Conservation (phyloP, 2,329 filamentous ascomycete genomes). For the Colletotrichum camelliae region DNA sequence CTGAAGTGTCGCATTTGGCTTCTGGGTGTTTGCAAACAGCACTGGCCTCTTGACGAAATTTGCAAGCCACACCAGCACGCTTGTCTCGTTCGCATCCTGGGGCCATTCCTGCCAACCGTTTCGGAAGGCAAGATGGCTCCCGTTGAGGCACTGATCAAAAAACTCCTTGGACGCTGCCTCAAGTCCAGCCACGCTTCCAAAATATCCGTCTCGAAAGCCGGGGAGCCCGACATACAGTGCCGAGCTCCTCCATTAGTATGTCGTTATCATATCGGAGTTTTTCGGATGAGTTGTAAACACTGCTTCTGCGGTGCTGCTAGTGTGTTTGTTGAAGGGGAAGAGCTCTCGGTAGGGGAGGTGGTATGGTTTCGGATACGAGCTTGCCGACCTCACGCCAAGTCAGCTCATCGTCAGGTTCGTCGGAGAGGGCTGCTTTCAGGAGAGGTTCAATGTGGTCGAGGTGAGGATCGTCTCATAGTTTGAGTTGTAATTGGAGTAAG, state of each 20-base stretch:
- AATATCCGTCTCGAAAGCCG: conserved; percentile 37
- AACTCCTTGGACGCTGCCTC: conserved; percentile 33
- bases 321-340: conserved; percentile 36
- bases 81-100: conserved; percentile 33
- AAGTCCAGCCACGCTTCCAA: conserved; percentile 34
- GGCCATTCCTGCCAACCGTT: conserved; percentile 40
- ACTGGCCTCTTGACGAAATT: conserved; percentile 31
- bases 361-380: conserved; percentile 28
- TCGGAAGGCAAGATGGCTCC: conserved; percentile 32
- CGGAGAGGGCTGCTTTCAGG: conserved; percentile 30
- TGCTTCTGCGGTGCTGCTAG: conserved; percentile 34
- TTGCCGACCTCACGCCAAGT: too few relatives aligned
- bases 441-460: conserved; percentile 35
- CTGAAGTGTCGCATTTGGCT: conserved; percentile 24
- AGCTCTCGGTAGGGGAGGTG: conserved; percentile 28
- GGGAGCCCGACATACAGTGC: conserved; percentile 38
- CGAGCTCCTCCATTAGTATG: conserved; percentile 40
- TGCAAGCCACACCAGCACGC: conserved; percentile 39
- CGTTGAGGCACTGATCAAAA: conserved; percentile 38
- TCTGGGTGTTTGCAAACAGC: conserved; percentile 28
- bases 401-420: conserved; percentile 27
- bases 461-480: too few relatives aligned
- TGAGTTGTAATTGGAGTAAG: too few relatives aligned
- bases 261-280: conserved; percentile 34
- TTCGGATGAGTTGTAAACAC: conserved; percentile 40